A percentile compares a stretch with the other conserved stretches of the same genome.
Evolutionary conservation across 441 rosid genomes (phyloP).

Genomic region (Viola pubescens): DNA sequence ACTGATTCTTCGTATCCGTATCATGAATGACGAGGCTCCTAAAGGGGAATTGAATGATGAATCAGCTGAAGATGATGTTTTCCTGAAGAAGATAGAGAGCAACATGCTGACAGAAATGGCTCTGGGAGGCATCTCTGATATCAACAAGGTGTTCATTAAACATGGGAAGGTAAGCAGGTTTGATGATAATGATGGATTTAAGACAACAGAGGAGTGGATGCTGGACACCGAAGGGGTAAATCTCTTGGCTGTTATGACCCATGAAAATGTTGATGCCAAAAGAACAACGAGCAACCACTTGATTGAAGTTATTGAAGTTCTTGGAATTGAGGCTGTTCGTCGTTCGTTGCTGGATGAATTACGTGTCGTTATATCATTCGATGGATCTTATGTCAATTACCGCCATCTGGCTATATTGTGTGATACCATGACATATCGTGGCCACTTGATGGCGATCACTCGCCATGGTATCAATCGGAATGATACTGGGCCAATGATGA

Average conservation of each 20-base stretch:
- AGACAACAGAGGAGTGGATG: slow-evolving; percentile 92
- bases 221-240: slow-evolving; percentile 98
- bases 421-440: slow-evolving; percentile 98
- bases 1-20: slow-evolving; percentile 88
- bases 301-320: slow-evolving; percentile 92
- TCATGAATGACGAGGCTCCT: slow-evolving; percentile 96
- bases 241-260: slow-evolving; percentile 93
- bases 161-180: slow-evolving; percentile 69
- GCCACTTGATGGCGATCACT: slow-evolving; percentile 98
- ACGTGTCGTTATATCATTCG: slow-evolving; percentile 92
- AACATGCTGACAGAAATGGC: slow-evolving; percentile 99
- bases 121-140: slow-evolving; percentile 94
- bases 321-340: slow-evolving; percentile 95
- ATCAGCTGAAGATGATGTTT: slow-evolving; percentile 98
- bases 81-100: slow-evolving; percentile 94
- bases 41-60: slow-evolving; percentile 83
- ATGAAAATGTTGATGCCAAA: slow-evolving; percentile 86
- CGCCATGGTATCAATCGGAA: slow-evolving; percentile 97
- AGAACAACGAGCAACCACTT: slow-evolving; percentile 97
- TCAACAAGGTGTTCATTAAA: slow-evolving; percentile 92
- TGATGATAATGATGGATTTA: slow-evolving; percentile 77
- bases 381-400: slow-evolving; percentile 94
- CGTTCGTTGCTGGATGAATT: slow-evolving; percentile 86
- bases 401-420: slow-evolving; percentile 94
- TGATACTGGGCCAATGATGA: slow-evolving; percentile 97